Evolutionary conservation across 1,284 basidiomycete species (phyloP).

Genomic region (Tilletia horrida): DNA sequence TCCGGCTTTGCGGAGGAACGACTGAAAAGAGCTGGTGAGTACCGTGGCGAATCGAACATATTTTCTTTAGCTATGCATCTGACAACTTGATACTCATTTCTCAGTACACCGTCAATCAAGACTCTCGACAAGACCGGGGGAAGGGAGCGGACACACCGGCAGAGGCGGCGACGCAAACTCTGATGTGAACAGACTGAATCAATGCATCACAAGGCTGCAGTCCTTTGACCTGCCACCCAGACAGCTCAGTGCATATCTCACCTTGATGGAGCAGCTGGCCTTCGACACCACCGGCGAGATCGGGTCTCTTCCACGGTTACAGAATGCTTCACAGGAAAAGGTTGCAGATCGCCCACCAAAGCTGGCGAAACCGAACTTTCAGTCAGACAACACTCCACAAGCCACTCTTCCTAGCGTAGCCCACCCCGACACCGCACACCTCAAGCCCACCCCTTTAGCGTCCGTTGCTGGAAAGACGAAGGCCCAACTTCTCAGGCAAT

Average conservation of each 20-base stretch:
- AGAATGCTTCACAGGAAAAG: no score
- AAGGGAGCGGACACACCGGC: background rate
- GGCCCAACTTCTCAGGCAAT: background rate
- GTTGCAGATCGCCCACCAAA: no score
- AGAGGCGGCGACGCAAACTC: background rate
- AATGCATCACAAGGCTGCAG: background rate
- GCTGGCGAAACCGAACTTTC: no score
- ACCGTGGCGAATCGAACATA: background rate
- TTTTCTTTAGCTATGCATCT: background rate
- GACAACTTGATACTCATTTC: background rate
- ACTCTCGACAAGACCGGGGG: background rate
- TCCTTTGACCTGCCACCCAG: background rate
- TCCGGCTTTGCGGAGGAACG: constrained; percentile 4
- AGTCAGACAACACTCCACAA: no score
- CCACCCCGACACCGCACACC: background rate
- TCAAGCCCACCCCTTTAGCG: background rate
- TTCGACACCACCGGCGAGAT: background rate
- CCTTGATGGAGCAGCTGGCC: constrained; percentile 4
- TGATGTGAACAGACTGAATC: background rate
- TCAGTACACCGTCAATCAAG: background rate
- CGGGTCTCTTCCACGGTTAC: background rate
- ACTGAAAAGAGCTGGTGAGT: constrained; percentile 2
- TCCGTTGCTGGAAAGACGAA: background rate
- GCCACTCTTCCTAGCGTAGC: background rate
- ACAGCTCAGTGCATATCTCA: constrained; percentile 3